A percentile compares a stretch with the other conserved stretches of the same genome.
phyloP scores from a whole-genome alignment of 169 alveolate genomes.

The Babesia microti region DNA sequence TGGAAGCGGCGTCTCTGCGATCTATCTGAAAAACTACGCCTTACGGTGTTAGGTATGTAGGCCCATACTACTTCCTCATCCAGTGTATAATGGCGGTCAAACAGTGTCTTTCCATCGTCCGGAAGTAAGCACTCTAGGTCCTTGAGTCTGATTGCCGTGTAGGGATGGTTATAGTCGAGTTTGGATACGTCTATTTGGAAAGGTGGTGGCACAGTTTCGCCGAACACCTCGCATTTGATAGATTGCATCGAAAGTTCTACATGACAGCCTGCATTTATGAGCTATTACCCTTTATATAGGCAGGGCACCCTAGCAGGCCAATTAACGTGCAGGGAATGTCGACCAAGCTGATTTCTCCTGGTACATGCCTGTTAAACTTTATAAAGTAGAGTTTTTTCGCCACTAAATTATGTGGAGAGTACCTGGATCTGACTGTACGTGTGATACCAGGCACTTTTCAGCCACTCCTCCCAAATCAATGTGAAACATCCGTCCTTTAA shows the following conservation, averaged over 20 bases:
- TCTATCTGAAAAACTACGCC: slow-evolving; percentile 17
- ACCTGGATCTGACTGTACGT: slow-evolving; percentile 64
- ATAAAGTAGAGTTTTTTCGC: slow-evolving; percentile 63
- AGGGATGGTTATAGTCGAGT: slow-evolving; percentile 62
- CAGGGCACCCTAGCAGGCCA: slow-evolving; percentile 75
- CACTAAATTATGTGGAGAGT: slow-evolving; percentile 10
- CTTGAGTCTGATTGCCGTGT: slow-evolving; percentile 53
- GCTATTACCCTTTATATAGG: slow-evolving; percentile 57
- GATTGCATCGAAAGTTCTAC: slow-evolving; percentile 66
- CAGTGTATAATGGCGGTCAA: slow-evolving; percentile 54
- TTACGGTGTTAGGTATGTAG: slow-evolving; percentile 62
- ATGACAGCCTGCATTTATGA: slow-evolving; percentile 51
- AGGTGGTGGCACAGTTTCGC: slow-evolving; percentile 67
- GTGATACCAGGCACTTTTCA: slow-evolving; percentile 56
- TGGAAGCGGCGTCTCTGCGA: slow-evolving; percentile 72
- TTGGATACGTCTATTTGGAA: slow-evolving; percentile 67
- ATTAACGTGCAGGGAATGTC: slow-evolving; percentile 62
- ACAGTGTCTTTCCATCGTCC: slow-evolving; percentile 59
- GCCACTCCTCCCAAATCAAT: slow-evolving; percentile 34
- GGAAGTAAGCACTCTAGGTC: slow-evolving; percentile 63
- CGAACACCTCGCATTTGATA: slow-evolving; percentile 67
- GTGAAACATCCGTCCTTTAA: slow-evolving; percentile 62
- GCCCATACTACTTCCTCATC: slow-evolving; percentile 73
- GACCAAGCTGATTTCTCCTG: slow-evolving; percentile 57
- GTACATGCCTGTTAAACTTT: slow-evolving; percentile 61